Percentiles rank a stretch among this genome's conserved stretches.
Conservation (phyloP, 2,329 filamentous ascomycete species). For the Aspergillus brasiliensis region DNA sequence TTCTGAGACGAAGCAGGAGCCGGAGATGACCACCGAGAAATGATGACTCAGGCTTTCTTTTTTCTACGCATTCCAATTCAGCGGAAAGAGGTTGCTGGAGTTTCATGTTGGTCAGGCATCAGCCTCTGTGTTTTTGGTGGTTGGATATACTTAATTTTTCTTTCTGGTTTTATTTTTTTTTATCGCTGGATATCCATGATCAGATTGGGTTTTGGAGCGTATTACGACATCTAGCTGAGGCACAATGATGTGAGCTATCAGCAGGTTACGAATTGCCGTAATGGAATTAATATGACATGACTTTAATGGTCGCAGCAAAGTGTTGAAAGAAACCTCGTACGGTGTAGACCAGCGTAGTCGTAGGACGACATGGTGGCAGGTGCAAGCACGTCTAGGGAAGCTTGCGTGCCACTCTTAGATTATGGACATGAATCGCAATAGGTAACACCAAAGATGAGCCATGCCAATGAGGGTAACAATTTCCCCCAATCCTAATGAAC, state of each 20-base stretch:
- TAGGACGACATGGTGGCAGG: too few species aligned
- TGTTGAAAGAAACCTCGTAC: not conserved
- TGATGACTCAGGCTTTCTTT: not conserved
- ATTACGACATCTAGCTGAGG: not conserved
- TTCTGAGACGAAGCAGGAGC: conserved; percentile 23
- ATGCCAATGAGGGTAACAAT: not conserved
- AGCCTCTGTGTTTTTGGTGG: not conserved
- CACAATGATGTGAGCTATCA: not conserved
- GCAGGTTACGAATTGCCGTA: not conserved
- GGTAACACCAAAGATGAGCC: not conserved
- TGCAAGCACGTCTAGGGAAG: not conserved
- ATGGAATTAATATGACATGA: not conserved
- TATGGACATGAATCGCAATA: not conserved
- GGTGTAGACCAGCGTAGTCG: too few species aligned
- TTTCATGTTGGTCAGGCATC: not conserved
- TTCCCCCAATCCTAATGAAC: not conserved
- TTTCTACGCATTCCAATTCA: not conserved
- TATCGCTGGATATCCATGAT: not conserved
- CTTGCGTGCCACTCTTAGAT: not conserved
- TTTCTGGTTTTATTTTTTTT: not conserved
- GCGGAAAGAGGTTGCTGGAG: not conserved
- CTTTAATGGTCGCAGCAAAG: not conserved
- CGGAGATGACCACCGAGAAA: conserved; percentile 8
- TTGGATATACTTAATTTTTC: not conserved
- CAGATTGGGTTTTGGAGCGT: not conserved